Evolutionary conservation across 441 rosid species (phyloP), one percentile per base, ranked within the genome.

Genomic region (Theobroma grandiflorum): DNA sequence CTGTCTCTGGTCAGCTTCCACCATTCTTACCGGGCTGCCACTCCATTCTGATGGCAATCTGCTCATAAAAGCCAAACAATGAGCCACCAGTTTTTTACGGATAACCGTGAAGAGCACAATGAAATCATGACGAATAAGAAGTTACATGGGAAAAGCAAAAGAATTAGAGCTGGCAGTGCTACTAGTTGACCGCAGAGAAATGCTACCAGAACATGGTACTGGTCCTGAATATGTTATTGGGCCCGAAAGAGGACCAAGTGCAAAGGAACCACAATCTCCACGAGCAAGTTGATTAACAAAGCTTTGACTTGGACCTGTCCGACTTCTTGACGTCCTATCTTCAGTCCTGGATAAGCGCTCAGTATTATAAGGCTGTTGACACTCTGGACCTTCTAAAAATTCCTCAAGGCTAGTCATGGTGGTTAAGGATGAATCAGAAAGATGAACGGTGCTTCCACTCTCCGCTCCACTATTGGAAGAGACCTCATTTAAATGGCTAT

Each of bases 41-140:
- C 57, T 74, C 89, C 89, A 82, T 45, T 90, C 87, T 3, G 82
- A 16, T 20, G 72, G 45, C 65, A 90, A 81, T 87, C 91, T 90
- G 86, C 72, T 59, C 64, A 66, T 10, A 4, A 9, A 78, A 78
- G 58, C 31, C 66, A 68, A 59, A 10, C 4, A 0, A 37, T 61
- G 1, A 77, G 7, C 74, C 37, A 52, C 14, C 8, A 3, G 7
- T 26, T 69, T 31, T 64, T 26, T 10, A 2, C 18, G 42, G 67
- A 35, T 37, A 53, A 22, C 31, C 18, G 63, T 14, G 22, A 5
- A 78, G 14, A 42, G 20, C 37, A 49, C 14, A 14, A 37, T 15
- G 37, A 26, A 43, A 0, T 49, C 45, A 14, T 18, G 35, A 11
- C 6, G 12, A 22, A 52, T 11, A 43, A 18, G 58, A 78, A 76